Evolutionary conservation across 352 stramenopile genomes (phyloP).

Genomic region (Pythium dissotocum): DNA sequence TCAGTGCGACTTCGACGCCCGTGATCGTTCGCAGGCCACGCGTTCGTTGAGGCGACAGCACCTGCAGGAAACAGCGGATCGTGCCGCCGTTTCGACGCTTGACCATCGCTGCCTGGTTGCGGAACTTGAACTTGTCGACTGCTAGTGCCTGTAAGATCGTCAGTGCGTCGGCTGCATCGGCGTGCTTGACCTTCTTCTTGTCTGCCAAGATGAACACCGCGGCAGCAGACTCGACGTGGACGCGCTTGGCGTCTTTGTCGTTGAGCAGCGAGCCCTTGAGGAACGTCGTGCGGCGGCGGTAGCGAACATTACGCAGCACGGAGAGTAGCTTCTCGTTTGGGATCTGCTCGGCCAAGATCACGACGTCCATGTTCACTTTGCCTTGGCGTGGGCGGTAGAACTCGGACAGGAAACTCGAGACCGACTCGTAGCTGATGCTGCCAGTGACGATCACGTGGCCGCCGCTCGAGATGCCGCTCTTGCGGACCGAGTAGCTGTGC

Average conservation of each 20-base stretch:
- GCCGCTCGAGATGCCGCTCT: conserved; percentile 38
- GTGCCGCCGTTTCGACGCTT: conserved; percentile 16
- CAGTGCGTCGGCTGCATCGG: conserved; percentile 45
- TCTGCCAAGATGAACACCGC: conserved; percentile 61
- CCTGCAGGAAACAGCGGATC: conserved; percentile 54
- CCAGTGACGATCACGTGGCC: conserved; percentile 59
- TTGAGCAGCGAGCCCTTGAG: conserved; percentile 55
- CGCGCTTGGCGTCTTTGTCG: conserved; percentile 52
- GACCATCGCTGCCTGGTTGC: conserved; percentile 26
- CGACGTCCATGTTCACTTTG: conserved; percentile 65
- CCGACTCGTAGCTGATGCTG: conserved; percentile 43
- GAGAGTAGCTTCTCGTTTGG: conserved; percentile 38
- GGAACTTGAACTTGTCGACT: conserved; percentile 52
- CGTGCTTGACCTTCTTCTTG: conserved; percentile 42
- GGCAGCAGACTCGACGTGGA: conserved; percentile 42
- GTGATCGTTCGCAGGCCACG: conserved; percentile 52
- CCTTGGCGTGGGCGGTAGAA: conserved; percentile 61
- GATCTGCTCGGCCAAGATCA: conserved; percentile 42
- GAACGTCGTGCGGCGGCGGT: conserved; percentile 49
- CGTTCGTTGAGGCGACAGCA: conserved; percentile 47
- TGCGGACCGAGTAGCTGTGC: conserved; percentile 48
- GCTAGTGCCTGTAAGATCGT: conserved; percentile 59
- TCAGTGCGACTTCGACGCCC: conserved; percentile 50
- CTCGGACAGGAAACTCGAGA: conserved; percentile 55
- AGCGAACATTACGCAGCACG: conserved; percentile 47